phyloP scores from a whole-genome alignment of 352 stramenopile species.

The Halophytophthora batemanensis region DNA sequence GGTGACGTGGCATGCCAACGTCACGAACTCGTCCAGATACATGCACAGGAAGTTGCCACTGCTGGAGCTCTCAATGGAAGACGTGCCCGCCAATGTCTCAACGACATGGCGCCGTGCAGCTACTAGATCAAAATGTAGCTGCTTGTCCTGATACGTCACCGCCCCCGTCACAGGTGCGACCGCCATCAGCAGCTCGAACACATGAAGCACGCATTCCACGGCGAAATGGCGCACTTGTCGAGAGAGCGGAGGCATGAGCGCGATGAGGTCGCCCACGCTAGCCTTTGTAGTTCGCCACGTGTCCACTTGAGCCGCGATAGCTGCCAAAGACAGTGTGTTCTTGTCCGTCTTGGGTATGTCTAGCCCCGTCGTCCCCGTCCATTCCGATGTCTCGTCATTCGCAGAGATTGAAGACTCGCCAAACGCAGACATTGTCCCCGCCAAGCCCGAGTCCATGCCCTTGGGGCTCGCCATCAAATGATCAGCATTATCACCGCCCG shows the following conservation, averaged over 20 bases:
- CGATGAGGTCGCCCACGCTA: conserved; percentile 54
- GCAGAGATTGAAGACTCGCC: conserved; percentile 9
- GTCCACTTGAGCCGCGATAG: conserved; percentile 55
- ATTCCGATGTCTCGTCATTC: conserved; percentile 16
- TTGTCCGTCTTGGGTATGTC: conserved; percentile 22
- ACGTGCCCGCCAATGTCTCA: conserved; percentile 28
- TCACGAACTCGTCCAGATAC: conserved; percentile 88
- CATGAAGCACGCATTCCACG: conserved; percentile 68
- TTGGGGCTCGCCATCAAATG: conserved; percentile 77
- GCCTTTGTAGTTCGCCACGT: conserved; percentile 73
- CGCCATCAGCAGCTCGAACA: conserved; percentile 60
- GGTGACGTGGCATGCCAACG: conserved; percentile 71
- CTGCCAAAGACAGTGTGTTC: conserved; percentile 31
- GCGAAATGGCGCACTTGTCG: conserved; percentile 78
- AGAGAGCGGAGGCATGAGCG: conserved; percentile 60
- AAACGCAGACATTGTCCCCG: conserved; percentile 1
- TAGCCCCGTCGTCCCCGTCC: conserved; percentile 15
- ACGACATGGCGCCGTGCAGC: conserved; percentile 45
- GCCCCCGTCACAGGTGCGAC: conserved; percentile 14
- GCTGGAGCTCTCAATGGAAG: conserved; percentile 7
- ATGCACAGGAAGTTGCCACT: conserved; percentile 75
- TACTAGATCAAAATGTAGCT: conserved; percentile 72
- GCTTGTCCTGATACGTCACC: conserved; percentile 13
- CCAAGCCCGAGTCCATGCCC: conserved; percentile 28
- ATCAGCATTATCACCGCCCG: conserved; percentile 12